phyloP scores from a whole-genome alignment of 2,329 filamentous ascomycete species.

The Diplodia mutila region DNA sequence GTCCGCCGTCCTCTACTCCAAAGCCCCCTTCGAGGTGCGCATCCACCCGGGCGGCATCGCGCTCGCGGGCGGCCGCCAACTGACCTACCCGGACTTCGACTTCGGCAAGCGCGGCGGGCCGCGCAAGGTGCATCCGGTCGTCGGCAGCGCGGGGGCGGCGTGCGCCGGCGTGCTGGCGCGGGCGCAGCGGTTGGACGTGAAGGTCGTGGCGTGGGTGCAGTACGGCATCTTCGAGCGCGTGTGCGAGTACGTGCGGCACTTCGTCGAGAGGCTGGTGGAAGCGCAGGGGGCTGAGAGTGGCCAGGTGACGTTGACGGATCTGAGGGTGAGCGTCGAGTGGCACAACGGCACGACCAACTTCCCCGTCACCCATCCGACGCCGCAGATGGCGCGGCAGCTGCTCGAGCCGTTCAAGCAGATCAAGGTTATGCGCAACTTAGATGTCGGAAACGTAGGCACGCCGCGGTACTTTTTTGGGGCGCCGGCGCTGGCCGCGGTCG shows the following conservation, averaged over 20 bases:
- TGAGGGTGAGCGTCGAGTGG: conserved; percentile 3
- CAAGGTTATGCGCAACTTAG: background rate
- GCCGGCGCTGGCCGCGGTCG: background rate
- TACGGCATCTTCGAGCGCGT: conserved; percentile 4
- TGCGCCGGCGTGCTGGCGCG: background rate
- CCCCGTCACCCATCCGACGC: conserved; percentile 6
- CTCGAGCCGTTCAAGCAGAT: conserved; percentile 7
- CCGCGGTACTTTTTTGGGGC: conserved; percentile 15
- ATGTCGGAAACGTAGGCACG: background rate
- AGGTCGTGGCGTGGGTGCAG: conserved; percentile 13
- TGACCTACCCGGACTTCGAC: conserved; percentile 18
- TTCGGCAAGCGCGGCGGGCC: conserved; percentile 24
- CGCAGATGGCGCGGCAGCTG: conserved; percentile 7
- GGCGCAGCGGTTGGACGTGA: background rate
- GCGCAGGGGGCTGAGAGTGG: background rate
- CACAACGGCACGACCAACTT: conserved; percentile 21
- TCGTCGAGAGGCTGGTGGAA: background rate
- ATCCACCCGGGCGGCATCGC: conserved; percentile 11
- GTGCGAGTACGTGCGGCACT: background rate
- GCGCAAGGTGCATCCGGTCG: background rate
- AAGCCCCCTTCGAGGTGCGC: conserved; percentile 1
- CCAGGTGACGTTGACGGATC: background rate
- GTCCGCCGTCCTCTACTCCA: conserved; percentile 5
- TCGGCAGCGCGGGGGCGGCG: no score
- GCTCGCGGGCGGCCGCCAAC: background rate